Evolutionary conservation across 805 yeast species (phyloP), one percentile per base, ranked within the genome.

Genomic region (Pichia insulana): DNA sequence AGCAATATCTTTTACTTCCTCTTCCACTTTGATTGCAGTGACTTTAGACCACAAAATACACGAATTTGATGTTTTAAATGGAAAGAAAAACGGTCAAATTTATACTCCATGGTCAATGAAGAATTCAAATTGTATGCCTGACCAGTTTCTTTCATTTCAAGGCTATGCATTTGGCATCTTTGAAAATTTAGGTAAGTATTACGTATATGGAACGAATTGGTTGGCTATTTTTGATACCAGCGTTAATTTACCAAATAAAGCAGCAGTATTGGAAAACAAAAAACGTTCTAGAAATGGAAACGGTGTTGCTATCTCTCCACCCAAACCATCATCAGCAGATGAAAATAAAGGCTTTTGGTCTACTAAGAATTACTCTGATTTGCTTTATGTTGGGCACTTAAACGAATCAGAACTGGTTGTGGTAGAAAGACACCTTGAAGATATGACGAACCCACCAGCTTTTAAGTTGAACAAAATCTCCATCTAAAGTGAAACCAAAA

Each of bases 191-290:
- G 54, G 50, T 17, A 69, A 75, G 43, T 64, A 83, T 13, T 90
- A 96, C 96, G 62, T 87, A n/a, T 88, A 85, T 75, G 95, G 96
- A 2, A 70, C 83, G 17, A 74, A 74, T 40, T 90, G 96, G 95
- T 50, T 89, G 13, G 74, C 82, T 4, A 83, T 74, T 58, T 71
- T 90, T 39, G 90, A 90, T 59, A 62, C 84, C 7, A 34, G 37
- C 17, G 41, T 42, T 31, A 26, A 36, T 25, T 35, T 49, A 33
- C 33, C 42, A 8, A 15, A 10, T 13, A 30, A 19, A 27, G 26
- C 22, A 30, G 17, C 35, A 22, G 25, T 22, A 7, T 38, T 26
- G 39, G 55, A 41, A 44, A 51, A 44, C 53, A 58, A 49, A 53
- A 61, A 52, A 50, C 53, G 65, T 56, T 40, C 60, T 46, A 51